Evolutionary conservation across 225 moss, liverwort and hornwort genomes (phyloP).

Genomic region (Neckera pumila): DNA sequence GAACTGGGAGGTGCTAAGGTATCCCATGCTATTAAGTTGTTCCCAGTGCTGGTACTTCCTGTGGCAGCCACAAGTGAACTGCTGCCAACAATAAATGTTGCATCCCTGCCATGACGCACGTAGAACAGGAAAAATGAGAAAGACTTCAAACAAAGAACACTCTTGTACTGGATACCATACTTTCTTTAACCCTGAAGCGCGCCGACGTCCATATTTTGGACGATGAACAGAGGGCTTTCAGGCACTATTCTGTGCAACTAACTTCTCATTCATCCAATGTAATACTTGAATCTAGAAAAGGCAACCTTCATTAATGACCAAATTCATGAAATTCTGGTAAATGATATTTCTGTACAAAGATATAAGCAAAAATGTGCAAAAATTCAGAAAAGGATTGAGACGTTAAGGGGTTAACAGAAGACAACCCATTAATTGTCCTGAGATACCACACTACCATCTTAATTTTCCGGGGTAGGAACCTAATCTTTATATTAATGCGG

Average conservation of each 20-base stretch:
- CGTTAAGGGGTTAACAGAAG: too few species aligned
- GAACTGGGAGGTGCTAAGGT: constrained; percentile 54
- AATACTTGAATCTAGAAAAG: too few species aligned
- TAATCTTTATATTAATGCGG: not conserved
- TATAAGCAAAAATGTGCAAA: too few species aligned
- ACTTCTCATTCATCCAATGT: too few species aligned
- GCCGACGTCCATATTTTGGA: too few species aligned
- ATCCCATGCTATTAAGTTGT: constrained; percentile 61
- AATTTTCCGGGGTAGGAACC: not conserved
- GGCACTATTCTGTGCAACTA: too few species aligned
- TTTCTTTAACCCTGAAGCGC: too few species aligned
- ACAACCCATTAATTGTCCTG: not conserved
- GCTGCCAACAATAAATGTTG: constrained; percentile 53
- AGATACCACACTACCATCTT: not conserved
- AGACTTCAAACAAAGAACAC: not conserved
- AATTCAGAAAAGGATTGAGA: too few species aligned
- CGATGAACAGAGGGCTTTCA: too few species aligned
- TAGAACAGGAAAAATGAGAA: not conserved
- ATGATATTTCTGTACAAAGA: too few species aligned
- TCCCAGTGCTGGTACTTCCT: constrained; percentile 44
- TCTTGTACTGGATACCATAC: not conserved
- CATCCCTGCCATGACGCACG: constrained; percentile 36
- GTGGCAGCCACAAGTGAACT: constrained; percentile 49
- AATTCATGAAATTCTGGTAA: too few species aligned
- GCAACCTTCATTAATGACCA: too few species aligned